phyloP scores from a whole-genome alignment of 345 rosid genomes.

The Dimocarpus longan region DNA sequence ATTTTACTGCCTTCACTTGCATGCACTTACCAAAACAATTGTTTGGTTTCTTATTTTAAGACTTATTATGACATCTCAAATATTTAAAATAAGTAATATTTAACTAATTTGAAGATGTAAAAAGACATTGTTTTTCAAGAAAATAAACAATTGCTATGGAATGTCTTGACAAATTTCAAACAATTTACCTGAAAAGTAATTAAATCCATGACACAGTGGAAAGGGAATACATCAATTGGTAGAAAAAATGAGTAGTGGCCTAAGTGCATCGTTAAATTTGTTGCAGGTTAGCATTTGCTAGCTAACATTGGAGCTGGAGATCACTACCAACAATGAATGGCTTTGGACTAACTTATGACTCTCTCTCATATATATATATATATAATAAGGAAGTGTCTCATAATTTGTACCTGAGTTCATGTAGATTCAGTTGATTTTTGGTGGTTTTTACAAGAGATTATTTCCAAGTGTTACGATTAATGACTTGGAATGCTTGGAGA shows the following conservation, averaged over 20 bases:
- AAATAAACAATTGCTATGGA: too few species aligned
- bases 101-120: background rate
- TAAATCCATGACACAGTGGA: too few species aligned
- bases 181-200: too few species aligned
- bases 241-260: background rate
- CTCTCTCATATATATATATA: too few species aligned
- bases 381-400: too few species aligned
- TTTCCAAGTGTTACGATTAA: too few species aligned
- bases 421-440: too few species aligned
- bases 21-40: background rate
- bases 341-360: background rate
- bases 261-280: background rate
- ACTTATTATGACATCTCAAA: background rate
- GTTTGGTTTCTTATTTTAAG: background rate
- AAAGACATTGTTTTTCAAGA: too few species aligned
- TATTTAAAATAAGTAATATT: background rate
- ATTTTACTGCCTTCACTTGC: background rate
- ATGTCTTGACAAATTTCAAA: too few species aligned
- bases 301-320: background rate
- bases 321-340: background rate
- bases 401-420: too few species aligned
- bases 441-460: too few species aligned
- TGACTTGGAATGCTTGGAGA: too few species aligned
- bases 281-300: constrained; percentile 30
- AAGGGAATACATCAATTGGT: background rate